These are phyloP conservation scores for Paragyromitra xinjiangensis DNA, from an alignment of 495 filamentous ascomycete species.

Conservation along the genomic window DNA sequence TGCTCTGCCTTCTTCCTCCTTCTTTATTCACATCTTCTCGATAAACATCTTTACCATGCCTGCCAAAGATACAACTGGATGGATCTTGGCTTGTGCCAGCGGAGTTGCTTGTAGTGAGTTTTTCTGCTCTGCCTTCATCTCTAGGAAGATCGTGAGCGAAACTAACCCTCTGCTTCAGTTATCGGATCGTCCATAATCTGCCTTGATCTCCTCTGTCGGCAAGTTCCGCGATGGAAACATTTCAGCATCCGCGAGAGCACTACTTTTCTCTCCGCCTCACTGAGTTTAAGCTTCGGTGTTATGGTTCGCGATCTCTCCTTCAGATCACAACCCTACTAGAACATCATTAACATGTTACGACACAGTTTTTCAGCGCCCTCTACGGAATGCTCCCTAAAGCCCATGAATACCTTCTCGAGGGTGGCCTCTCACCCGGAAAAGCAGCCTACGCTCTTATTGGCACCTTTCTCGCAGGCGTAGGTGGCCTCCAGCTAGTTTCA, in stretches of 20 bases:
- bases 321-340: not conserved
- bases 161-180: constrained; percentile 59
- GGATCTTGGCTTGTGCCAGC: constrained; percentile 88
- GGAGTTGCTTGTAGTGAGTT: constrained; percentile 67
- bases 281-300: constrained; percentile 95
- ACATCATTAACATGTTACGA: not conserved
- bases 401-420: constrained; percentile 74
- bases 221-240: constrained; percentile 72
- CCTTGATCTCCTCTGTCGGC: constrained; percentile 77
- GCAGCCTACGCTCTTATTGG: constrained; percentile 78
- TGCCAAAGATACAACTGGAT: constrained; percentile 80
- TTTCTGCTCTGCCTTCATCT: not conserved
- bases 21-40: not conserved
- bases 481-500: constrained; percentile 84
- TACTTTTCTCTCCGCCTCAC: constrained; percentile 82
- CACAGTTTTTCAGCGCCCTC: constrained; percentile 87
- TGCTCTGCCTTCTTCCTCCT: not conserved
- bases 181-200: constrained; percentile 85
- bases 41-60: constrained; percentile 31
- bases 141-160: constrained; percentile 59
- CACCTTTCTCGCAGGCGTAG: constrained; percentile 81
- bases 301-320: constrained; percentile 71
- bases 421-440: constrained; percentile 69
- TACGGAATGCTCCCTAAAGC: constrained; percentile 94
- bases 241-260: constrained; percentile 92